phyloP scores from a whole-genome alignment of 352 stramenopile genomes.

The Lagenidium giganteum region DNA sequence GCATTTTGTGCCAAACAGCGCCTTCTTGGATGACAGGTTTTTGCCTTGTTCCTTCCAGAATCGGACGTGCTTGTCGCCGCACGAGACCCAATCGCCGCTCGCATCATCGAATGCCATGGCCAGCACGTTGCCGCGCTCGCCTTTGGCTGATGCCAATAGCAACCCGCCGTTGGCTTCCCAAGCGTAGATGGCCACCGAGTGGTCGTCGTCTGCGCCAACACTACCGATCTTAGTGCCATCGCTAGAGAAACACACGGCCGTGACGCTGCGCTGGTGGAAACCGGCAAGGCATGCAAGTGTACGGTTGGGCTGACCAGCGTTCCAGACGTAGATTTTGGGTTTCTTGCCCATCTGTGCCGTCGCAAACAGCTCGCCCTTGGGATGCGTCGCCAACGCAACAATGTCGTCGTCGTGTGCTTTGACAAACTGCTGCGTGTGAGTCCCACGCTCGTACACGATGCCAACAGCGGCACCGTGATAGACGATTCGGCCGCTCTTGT shows the following conservation, averaged over 20 bases:
- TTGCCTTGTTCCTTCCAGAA: conserved; percentile 77
- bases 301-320: conserved; percentile 19
- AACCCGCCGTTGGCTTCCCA: conserved; percentile 61
- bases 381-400: conserved; percentile 72
- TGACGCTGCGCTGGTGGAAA: conserved; percentile 77
- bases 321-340: conserved; percentile 82
- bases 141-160: conserved; percentile 43
- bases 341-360: conserved; percentile 85
- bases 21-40: conserved; percentile 64
- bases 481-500: conserved; percentile 44
- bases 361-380: conserved; percentile 71
- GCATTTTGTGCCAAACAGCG: conserved; percentile 56
- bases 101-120: conserved; percentile 41
- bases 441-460: conserved; percentile 51
- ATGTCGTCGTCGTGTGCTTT: conserved; percentile 83
- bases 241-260: conserved; percentile 59
- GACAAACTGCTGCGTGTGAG: conserved; percentile 46
- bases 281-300: conserved; percentile 50
- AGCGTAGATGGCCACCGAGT: conserved; percentile 78
- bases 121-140: conserved; percentile 52
- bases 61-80: conserved; percentile 63
- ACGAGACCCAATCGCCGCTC: conserved; percentile 59
- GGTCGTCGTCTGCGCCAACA: conserved; percentile 79
- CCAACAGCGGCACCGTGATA: conserved; percentile 79
- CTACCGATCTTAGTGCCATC: conserved; percentile 66